These are phyloP conservation scores for Termitomyces sp. DNA, from an alignment of 768 basidiomycete species.

Conservation along the genomic window DNA sequence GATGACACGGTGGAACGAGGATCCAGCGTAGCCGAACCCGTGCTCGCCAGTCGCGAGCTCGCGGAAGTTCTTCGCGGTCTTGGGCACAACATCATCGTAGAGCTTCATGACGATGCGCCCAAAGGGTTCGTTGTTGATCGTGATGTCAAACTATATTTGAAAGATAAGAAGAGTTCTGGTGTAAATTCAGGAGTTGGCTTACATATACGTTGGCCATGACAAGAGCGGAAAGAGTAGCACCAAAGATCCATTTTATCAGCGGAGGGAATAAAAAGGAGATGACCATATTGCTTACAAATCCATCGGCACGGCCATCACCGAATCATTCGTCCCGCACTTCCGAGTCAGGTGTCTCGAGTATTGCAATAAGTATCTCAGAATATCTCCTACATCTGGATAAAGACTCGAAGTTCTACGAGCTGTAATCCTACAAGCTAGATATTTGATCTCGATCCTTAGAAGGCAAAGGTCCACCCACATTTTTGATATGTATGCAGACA, in stretches of 20 bases:
- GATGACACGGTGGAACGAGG: constrained; percentile 77
- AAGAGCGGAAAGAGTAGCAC: neutral
- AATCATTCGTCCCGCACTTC: neutral
- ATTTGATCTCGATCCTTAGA: too few species aligned
- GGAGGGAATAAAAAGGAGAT: constrained; percentile 1
- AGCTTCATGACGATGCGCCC: constrained; percentile 82
- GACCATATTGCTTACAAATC: neutral
- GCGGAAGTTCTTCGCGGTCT: constrained; percentile 80
- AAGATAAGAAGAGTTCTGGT: neutral
- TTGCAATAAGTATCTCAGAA: too few species aligned
- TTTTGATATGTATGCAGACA: too few species aligned
- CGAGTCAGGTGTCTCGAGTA: too few species aligned
- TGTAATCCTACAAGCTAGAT: too few species aligned
- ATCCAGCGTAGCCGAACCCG: constrained; percentile 69
- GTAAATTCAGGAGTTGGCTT: neutral
- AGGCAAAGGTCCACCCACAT: too few species aligned
- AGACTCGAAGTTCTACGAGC: too few species aligned
- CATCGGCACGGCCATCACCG: neutral
- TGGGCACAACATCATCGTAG: constrained; percentile 73
- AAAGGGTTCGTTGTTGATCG: constrained; percentile 29
- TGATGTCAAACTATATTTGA: constrained; percentile 58
- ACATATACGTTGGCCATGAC: constrained; percentile 1
- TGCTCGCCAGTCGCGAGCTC: constrained; percentile 75
- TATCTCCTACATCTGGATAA: too few species aligned
- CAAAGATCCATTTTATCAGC: neutral